Evolutionary conservation across 768 basidiomycete genomes (phyloP), one percentile per base, ranked within the genome.

Genomic region (Austroboletus festivus): DNA sequence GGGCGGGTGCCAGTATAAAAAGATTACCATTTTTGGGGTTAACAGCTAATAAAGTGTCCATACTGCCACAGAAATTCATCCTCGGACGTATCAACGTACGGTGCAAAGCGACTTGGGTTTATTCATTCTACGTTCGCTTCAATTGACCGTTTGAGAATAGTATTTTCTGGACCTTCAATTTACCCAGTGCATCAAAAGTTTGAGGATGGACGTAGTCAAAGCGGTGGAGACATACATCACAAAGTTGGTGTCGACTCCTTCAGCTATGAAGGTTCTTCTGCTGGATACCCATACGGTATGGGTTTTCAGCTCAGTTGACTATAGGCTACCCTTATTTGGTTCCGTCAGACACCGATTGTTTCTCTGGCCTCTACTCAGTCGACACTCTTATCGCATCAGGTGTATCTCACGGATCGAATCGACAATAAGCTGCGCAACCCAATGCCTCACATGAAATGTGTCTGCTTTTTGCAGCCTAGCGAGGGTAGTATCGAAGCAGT

Each of bases 381-480:
- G 3, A 86, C 85, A 9, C 77, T 99, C 23, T 75, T 99, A 37
- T 85, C 93, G 3, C 93, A 98, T 57, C 94, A 99, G 64, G 91
- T 98, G 37, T 99, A 99, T 71, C 80, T 99, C 45, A 99, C 95
- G 4, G 96, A 99, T 72, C 80, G 93, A 47, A 91, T 99, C 62
- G 96, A 98, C 75, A 98, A 98, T 75, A 83, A 74, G 67, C 83
- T 84, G 53, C 82, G 92, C 52, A 93, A 95, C 63, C 73, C 90
- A 21, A 92, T 97, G 82, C 82, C 90, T 12, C 95, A 99, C 64
- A 88, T 99, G 80, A 95, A 94, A 71, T 98, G 96, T 63, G 82
- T 98, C 45, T 95, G 92, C 67, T 93, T 99, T 64, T 75, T 99
- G 9, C 83, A 92, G 44, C 84, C 83, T 33, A 86, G 78, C 47